Base-by-base conservation (phyloP, 192 early-diverging fungal species). In the Coemansia sp. region DNA sequence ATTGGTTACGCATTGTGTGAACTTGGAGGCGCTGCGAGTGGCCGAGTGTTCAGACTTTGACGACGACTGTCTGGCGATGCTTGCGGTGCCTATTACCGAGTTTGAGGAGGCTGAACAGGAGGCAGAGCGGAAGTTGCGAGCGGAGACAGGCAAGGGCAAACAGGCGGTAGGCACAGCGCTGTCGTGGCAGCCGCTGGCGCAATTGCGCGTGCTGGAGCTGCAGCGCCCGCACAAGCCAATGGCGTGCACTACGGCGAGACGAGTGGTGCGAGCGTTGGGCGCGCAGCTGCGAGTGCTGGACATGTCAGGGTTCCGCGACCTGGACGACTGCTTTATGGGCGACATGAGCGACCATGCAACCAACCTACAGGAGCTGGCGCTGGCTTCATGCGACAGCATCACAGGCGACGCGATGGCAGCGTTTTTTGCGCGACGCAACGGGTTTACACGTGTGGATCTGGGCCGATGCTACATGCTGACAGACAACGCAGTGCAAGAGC, bases 381-480 rank as follows among this genome's bases (percentile, higher is more conserved):
- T 81, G 59, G 59, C 36, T 46, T 68, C 65, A 56, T 81, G 78
- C 48, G 59, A 46, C 19, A 53, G 52, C 25, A 63, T 81, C 36
- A 57, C 72, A 36, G 15, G 65, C 0, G 65, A 44, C 3, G 78
- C 72, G 6, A 50, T 74, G 42, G 65, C 55, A 26, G 44, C 59
- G 62, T 66, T 75, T 22, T 81, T 81, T 38, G 50, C 51, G n/a
- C 46, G 58, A 6, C 42, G 38, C 57, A 21, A 59, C 23, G 65
- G 57, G 5, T 72, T 93, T 15, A 72, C 22, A 2, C 66, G 81
- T 14, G 23, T 96, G 5, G 79, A 83, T 22, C 68, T 95, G 4
- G 63, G 62, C 10, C 88, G 90, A 22, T 89, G 91, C 74, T 78
- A 85, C 38, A 66, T 78, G 66, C 68, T 93, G 47, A 85, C 83